phyloP scores from a whole-genome alignment of 257 asterid genomes.

The Salvia hispanica region DNA sequence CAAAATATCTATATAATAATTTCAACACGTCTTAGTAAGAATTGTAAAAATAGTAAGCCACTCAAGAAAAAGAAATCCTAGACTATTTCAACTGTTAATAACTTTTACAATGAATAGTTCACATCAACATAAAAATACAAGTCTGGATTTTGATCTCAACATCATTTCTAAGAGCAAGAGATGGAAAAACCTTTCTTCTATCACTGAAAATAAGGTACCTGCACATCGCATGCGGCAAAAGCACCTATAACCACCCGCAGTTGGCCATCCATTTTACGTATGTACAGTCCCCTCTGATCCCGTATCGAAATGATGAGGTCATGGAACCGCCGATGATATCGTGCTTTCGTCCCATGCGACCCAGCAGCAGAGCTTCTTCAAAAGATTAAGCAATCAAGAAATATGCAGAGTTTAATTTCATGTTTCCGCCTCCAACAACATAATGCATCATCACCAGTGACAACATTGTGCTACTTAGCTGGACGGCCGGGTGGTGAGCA shows the following conservation, averaged over 20 bases:
- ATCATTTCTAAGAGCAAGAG: conserved; percentile 41
- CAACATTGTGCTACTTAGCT: conserved; percentile 41
- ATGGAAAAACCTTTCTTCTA: conserved; percentile 6
- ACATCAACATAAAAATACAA: conserved; percentile 36
- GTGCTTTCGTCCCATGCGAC: background rate
- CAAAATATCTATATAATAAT: too few relatives aligned
- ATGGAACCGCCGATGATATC: conserved; percentile 23
- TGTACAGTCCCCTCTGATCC: conserved; percentile 50
- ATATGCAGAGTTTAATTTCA: conserved; percentile 23
- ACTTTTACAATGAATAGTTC: conserved; percentile 30
- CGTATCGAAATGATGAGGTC: conserved; percentile 20
- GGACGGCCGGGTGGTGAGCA: conserved; percentile 11
- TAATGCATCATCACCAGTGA: conserved; percentile 29
- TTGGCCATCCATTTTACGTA: conserved; percentile 43
- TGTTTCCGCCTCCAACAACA: conserved; percentile 35
- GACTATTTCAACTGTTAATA: conserved; percentile 10
- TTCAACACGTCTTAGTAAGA: background rate
- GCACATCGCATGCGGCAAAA: conserved; percentile 22
- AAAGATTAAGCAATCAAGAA: conserved; percentile 36
- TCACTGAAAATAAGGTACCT: conserved; percentile 17
- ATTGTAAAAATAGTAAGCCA: conserved; percentile 20
- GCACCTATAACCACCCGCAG: conserved; percentile 38
- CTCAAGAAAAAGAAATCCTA: conserved; percentile 12
- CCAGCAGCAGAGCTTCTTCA: conserved; percentile 6
- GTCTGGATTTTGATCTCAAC: conserved; percentile 37